Base-by-base conservation (phyloP, 2,329 filamentous ascomycete species). In the Monosporascus sp. region DNA sequence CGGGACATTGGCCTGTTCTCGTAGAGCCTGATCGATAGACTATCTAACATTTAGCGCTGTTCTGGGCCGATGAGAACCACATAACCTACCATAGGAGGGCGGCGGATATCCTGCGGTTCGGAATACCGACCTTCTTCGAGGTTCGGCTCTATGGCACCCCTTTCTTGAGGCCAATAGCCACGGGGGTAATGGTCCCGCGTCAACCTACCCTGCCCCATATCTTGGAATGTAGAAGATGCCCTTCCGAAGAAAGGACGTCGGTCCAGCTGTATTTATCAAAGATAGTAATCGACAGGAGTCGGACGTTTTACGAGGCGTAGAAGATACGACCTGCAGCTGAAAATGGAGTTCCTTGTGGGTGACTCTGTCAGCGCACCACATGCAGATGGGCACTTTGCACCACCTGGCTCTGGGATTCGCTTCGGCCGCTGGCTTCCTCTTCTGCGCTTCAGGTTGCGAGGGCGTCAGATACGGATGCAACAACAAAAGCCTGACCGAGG, bases 11-110 rank as follows among this genome's bases (percentile, higher is more conserved):
- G 79, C 82, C 41, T 78, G 71, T 48, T 79, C 74, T 17, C 76
- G 71, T 11, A 84, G 67, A 25, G 77, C 79, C 55, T 75, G 72
- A 36, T 75, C 74, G 36, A 83, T 79, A 60, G 77, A 68, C 77
- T 80, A 54, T 24, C 31, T 39, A 39, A 49, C 24, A 22, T 38
- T 66, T 50, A 65, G 61, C n/a, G 22, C 22, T 50, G 57, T 8
- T 11, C 24, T 15, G 7, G 22, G 46, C 20, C 27, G 37, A 43
- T 17, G 50, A 43, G 22, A 44, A n/a, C 22, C 7, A 36, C 48
- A 5, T 38, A 22, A 60, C 62, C 61, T 64, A 75, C 73, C 69
- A 73, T 70, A 15, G 71, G 71, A 18, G 70, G 70, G 39, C 70
- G 67, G 17, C 72, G 70, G 49, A 67, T 56, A 49, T 70, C 71